Conservation (phyloP, 305 asterid species). For the Plantago coronopus region DNA sequence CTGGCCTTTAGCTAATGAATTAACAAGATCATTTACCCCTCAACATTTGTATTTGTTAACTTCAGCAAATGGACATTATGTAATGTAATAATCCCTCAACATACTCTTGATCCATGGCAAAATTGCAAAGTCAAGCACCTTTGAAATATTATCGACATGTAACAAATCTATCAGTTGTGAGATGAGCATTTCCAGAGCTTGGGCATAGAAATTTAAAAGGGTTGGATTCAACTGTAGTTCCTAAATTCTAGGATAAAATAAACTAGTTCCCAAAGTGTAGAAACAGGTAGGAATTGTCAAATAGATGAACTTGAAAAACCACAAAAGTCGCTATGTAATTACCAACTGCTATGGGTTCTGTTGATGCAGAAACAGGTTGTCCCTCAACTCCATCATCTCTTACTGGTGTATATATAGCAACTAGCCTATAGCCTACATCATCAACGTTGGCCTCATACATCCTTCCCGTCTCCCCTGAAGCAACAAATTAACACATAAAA, state of each 20-base stretch:
- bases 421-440: constrained; percentile 95
- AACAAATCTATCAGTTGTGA: no score
- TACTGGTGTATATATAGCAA: constrained; percentile 84
- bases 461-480: constrained; percentile 96
- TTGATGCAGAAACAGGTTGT: constrained; percentile 88
- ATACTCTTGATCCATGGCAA: neutral
- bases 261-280: neutral
- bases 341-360: constrained; percentile 94
- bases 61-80: neutral
- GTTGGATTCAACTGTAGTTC: neutral
- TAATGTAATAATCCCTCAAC: no score
- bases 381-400: constrained; percentile 99
- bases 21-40: neutral
- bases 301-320: neutral
- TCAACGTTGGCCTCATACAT: constrained; percentile 99
- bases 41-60: neutral
- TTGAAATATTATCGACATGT: neutral
- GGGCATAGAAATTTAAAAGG: no score
- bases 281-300: neutral
- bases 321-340: constrained; percentile 23
- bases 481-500: constrained; percentile 11
- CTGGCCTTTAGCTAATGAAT: no score
- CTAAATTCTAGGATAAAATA: neutral
- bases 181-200: no score
- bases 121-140: neutral